phyloP scores from a whole-genome alignment of 2,329 filamentous ascomycete species.

The Trichoderma sp. region DNA sequence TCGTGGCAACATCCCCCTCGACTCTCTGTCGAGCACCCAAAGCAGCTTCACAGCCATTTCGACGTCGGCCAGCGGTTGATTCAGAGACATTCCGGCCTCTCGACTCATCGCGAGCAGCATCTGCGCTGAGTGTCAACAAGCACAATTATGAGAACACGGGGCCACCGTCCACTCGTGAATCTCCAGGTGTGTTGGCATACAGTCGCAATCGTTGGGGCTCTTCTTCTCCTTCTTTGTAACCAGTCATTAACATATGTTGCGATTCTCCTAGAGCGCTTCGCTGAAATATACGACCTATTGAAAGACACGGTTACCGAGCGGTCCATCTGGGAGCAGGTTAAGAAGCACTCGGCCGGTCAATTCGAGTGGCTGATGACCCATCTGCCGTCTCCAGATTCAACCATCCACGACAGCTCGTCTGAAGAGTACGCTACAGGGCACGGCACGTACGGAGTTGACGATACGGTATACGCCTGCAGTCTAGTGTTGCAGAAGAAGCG shows the following conservation, averaged over 20 bases:
- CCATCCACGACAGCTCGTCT: slow-evolving; percentile 26
- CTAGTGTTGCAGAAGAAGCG: slow-evolving; percentile 45
- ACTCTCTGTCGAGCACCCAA: slow-evolving; percentile 25
- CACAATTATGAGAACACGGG: slow-evolving; percentile 14
- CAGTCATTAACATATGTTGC: slow-evolving; percentile 16
- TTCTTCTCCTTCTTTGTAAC: slow-evolving; percentile 5
- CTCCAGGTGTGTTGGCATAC: slow-evolving; percentile 23
- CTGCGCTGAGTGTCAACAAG: slow-evolving; percentile 15
- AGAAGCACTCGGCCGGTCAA: slow-evolving; percentile 50
- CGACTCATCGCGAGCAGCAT: slow-evolving; percentile 37
- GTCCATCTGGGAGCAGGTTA: slow-evolving; percentile 39
- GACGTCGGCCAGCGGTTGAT: slow-evolving; percentile 37
- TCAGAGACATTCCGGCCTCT: slow-evolving; percentile 40
- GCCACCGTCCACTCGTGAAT: background rate
- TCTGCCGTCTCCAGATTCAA: slow-evolving; percentile 35
- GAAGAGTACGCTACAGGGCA: slow-evolving; percentile 14
- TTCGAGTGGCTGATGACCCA: slow-evolving; percentile 54
- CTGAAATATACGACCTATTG: slow-evolving; percentile 3
- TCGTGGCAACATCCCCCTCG: slow-evolving; percentile 25
- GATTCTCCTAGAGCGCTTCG: slow-evolving; percentile 10
- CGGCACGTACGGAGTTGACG: slow-evolving; percentile 27
- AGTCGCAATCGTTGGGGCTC: background rate
- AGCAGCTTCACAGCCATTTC: slow-evolving; percentile 28
- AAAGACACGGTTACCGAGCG: slow-evolving; percentile 32
- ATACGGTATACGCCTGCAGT: slow-evolving; percentile 54